Evolutionary conservation across 2,329 filamentous ascomycete species (phyloP).

Genomic region (Teratosphaeria pseudoeucalypti): DNA sequence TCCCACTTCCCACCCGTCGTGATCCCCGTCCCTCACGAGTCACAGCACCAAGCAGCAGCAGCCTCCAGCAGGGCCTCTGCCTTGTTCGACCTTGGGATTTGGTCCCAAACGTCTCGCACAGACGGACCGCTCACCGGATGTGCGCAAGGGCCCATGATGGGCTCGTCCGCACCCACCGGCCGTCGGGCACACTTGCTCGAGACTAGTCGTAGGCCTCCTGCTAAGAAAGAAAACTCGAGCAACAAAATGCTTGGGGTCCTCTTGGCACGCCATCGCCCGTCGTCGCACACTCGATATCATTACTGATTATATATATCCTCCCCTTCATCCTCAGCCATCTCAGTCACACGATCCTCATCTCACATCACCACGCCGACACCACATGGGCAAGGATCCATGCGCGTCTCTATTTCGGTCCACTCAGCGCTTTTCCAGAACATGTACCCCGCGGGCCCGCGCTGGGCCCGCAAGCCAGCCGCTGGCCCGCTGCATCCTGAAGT

Average conservation of each 20-base stretch:
- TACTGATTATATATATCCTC: not conserved
- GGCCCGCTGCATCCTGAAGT: not conserved
- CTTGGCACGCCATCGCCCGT: not conserved
- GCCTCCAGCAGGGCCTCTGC: not conserved
- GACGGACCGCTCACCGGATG: not conserved
- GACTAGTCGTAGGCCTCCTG: not conserved
- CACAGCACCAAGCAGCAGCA: no score
- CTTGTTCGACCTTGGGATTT: not conserved
- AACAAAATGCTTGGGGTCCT: not conserved
- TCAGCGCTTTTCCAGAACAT: not conserved
- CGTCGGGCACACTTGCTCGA: not conserved
- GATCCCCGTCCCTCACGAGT: no score
- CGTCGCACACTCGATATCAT: not conserved
- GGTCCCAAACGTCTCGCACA: not conserved
- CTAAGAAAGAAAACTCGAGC: not conserved
- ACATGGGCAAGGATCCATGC: not conserved
- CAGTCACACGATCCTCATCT: no score
- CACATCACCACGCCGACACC: no score
- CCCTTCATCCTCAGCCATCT: no score
- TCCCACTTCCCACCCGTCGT: not conserved
- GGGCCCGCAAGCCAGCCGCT: not conserved
- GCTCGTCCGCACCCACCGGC: not conserved
- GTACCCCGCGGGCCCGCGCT: not conserved
- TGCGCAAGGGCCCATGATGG: not conserved
- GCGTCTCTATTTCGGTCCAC: not conserved